phyloP scores from a whole-genome alignment of 441 rosid genomes.

The Erysimum pusillum region DNA sequence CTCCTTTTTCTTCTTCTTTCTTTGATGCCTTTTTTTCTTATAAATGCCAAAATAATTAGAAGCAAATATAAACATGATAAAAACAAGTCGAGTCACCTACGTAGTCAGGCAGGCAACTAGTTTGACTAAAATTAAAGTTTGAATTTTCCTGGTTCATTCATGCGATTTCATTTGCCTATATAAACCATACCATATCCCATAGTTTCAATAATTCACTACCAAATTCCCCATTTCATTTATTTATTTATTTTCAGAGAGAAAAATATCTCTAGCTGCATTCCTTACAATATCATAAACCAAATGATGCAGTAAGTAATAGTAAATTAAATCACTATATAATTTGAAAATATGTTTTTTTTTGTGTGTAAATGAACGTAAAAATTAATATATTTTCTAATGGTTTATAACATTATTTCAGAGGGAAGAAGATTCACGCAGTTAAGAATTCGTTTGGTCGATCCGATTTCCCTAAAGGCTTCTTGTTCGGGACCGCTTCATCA shows the following conservation, averaged over 20 bases:
- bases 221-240: slow-evolving; percentile 17
- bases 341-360: too few species aligned
- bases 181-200: slow-evolving; percentile 12
- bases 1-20: too few species aligned
- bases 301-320: slow-evolving; percentile 32
- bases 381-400: neutral
- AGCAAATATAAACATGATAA: neutral
- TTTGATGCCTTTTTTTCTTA: too few species aligned
- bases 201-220: slow-evolving; percentile 4
- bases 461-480: slow-evolving; percentile 45
- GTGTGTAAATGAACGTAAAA: neutral
- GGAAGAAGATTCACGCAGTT: slow-evolving; percentile 15
- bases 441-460: slow-evolving; percentile 34
- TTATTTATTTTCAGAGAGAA: neutral
- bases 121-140: slow-evolving; percentile 29
- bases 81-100: slow-evolving; percentile 20
- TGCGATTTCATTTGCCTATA: slow-evolving; percentile 29
- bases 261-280: neutral
- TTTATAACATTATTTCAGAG: slow-evolving; percentile 20
- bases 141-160: slow-evolving; percentile 22
- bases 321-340: neutral
- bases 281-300: slow-evolving; percentile 20
- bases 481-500: slow-evolving; percentile 51
- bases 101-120: slow-evolving; percentile 29
- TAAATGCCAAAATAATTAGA: neutral